phyloP scores from a whole-genome alignment of 139 green algal genomes.

The Spirogloea muscicola region DNA sequence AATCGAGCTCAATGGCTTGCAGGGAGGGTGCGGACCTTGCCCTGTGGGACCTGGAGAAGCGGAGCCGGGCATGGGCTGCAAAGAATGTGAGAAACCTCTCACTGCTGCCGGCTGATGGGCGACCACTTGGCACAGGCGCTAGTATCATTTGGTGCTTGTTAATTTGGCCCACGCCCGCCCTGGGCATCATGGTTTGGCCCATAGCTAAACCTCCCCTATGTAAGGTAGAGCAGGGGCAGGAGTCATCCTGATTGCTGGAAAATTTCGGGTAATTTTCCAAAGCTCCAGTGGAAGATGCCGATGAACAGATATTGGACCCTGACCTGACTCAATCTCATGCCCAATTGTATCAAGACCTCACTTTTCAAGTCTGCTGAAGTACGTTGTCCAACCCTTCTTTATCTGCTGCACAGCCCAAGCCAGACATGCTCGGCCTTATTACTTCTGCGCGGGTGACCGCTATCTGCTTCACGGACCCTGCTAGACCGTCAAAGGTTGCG shows the following conservation, averaged over 20 bases:
- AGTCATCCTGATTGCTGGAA: no score
- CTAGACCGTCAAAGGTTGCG: not conserved
- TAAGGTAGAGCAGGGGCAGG: no score
- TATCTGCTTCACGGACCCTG: not conserved
- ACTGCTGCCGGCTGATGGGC: not conserved
- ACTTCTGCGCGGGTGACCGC: slow-evolving; percentile 4
- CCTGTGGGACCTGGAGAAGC: slow-evolving; percentile 14
- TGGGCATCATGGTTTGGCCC: not conserved
- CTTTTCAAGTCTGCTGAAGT: not conserved
- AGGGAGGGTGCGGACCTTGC: slow-evolving; percentile 1
- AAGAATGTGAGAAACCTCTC: slow-evolving; percentile 5
- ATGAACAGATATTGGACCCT: no score
- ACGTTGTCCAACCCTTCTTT: not conserved
- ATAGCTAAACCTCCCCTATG: no score
- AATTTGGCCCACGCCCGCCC: no score
- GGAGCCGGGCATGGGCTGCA: slow-evolving; percentile 3
- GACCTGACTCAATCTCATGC: no score
- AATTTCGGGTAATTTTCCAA: no score
- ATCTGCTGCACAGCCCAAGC: slow-evolving; percentile 3
- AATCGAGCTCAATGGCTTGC: no score
- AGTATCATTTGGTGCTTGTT: no score
- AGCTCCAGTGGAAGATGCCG: no score
- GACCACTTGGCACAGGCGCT: no score
- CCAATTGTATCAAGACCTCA: no score
- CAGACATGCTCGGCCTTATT: slow-evolving; percentile 8